These are phyloP conservation scores for Lineolata rhizophorae DNA, from an alignment of 495 filamentous ascomycete species.

Conservation along the genomic window DNA sequence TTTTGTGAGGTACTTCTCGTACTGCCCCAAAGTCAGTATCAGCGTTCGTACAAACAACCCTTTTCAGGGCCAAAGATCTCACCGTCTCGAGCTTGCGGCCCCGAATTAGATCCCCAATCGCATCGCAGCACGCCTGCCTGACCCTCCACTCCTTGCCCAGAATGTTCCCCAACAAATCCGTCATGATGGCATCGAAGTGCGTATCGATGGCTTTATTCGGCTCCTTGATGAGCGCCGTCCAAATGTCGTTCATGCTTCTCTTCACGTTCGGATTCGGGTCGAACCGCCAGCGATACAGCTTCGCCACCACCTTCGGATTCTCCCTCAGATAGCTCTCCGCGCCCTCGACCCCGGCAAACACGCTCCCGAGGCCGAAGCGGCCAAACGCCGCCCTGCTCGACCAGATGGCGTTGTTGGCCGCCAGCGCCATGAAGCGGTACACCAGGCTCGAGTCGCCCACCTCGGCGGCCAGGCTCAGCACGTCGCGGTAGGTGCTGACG, in stretches of 20 bases:
- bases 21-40: conserved; percentile 19
- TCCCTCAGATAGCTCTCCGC: conserved; percentile 42
- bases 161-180: conserved; percentile 65
- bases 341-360: conserved; percentile 62
- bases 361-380: conserved; percentile 73
- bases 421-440: conserved; percentile 93
- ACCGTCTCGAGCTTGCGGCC: conserved; percentile 48
- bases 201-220: conserved; percentile 44
- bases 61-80: background rate
- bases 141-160: conserved; percentile 82
- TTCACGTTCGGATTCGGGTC: conserved; percentile 86
- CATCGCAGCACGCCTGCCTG: conserved; percentile 75
- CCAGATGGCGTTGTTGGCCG: conserved; percentile 88
- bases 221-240: conserved; percentile 80
- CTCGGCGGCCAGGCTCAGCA: conserved; percentile 79
- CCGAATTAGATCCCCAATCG: conserved; percentile 67
- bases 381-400: conserved; percentile 87
- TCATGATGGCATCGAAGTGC: conserved; percentile 69
- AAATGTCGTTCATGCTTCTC: conserved; percentile 91
- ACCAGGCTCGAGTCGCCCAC: conserved; percentile 85
- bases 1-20: conserved; percentile 59
- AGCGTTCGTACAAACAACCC: background rate
- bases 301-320: conserved; percentile 86
- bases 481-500: conserved; percentile 86
- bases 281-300: conserved; percentile 82